Conservation (phyloP, 495 filamentous ascomycete genomes). For the Cercophora scortea region DNA sequence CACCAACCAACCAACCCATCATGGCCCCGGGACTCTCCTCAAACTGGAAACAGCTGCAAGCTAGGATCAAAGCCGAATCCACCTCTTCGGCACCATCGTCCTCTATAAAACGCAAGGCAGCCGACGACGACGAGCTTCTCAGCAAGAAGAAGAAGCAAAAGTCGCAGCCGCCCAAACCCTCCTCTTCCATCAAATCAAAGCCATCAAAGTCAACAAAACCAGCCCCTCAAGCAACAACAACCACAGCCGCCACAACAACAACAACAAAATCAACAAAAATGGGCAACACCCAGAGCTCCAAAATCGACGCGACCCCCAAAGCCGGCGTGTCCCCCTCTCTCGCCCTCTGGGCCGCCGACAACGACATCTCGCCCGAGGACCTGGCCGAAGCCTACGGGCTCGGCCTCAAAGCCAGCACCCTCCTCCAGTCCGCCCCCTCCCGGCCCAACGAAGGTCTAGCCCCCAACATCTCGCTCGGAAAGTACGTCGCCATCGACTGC, state of each 20-base stretch:
- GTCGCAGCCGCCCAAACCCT: neutral
- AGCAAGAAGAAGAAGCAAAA: conserved; percentile 4
- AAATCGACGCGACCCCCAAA: conserved; percentile 17
- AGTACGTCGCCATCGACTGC: conserved; percentile 89
- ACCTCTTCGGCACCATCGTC: conserved; percentile 17
- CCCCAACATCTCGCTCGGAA: conserved; percentile 48
- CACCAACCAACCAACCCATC: neutral
- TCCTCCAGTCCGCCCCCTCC: conserved; percentile 12
- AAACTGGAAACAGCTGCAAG: conserved; percentile 74
- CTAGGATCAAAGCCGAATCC: conserved; percentile 48
- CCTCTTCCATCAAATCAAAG: neutral
- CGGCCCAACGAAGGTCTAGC: conserved; percentile 46
- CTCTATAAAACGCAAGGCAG: conserved; percentile 14
- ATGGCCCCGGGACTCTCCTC: conserved; percentile 41
- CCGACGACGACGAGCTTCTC: neutral
- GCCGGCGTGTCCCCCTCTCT: conserved; percentile 29
- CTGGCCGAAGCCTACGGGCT: conserved; percentile 52
- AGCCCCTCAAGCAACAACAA: neutral
- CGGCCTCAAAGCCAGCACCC: conserved; percentile 24
- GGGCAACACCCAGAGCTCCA: conserved; percentile 29
- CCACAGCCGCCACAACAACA: neutral
- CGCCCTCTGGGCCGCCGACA: conserved; percentile 41
- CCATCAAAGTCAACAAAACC: neutral
- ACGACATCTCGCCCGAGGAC: conserved; percentile 54
- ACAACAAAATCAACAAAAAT: conserved; percentile 9